phyloP scores from a whole-genome alignment of 1,284 basidiomycete genomes.

The Ganoderma leucocontextum region DNA sequence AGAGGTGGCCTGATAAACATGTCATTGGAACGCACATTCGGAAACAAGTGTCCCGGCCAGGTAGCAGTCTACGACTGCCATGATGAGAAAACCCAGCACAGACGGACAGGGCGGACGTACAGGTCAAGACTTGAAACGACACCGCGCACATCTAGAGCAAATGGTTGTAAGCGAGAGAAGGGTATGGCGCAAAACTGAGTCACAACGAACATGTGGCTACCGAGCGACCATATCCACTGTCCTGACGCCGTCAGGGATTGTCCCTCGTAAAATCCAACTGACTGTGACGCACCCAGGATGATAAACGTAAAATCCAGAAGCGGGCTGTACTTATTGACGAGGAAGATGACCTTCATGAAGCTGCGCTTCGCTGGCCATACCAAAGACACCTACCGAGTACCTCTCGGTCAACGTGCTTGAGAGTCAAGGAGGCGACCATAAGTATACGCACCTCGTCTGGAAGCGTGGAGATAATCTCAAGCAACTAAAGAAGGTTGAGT shows the following conservation, averaged over 20 bases:
- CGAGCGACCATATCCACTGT: neutral
- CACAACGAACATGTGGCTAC: neutral
- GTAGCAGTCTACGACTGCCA: neutral
- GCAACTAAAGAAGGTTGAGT: neutral
- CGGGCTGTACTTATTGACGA: conserved; percentile 5
- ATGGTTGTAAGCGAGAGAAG: neutral
- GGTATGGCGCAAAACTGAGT: neutral
- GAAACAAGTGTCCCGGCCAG: neutral
- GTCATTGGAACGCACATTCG: neutral
- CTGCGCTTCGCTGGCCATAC: conserved; percentile 3
- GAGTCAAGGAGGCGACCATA: neutral
- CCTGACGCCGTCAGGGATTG: no score
- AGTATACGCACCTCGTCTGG: neutral
- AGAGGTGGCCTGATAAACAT: neutral
- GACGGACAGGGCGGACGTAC: neutral
- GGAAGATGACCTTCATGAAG: conserved; percentile 4
- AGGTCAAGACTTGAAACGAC: neutral
- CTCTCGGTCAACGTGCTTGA: neutral
- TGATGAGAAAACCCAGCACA: neutral
- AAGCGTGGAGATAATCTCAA: neutral
- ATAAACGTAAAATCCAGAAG: neutral
- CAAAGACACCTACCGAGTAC: neutral
- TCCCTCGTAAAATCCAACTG: no score
- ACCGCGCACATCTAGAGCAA: neutral
- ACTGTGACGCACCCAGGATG: neutral